A percentile compares a stretch with the other conserved stretches of the same genome.
phyloP scores from a whole-genome alignment of 345 rosid species.

The Corymbia maculata region DNA sequence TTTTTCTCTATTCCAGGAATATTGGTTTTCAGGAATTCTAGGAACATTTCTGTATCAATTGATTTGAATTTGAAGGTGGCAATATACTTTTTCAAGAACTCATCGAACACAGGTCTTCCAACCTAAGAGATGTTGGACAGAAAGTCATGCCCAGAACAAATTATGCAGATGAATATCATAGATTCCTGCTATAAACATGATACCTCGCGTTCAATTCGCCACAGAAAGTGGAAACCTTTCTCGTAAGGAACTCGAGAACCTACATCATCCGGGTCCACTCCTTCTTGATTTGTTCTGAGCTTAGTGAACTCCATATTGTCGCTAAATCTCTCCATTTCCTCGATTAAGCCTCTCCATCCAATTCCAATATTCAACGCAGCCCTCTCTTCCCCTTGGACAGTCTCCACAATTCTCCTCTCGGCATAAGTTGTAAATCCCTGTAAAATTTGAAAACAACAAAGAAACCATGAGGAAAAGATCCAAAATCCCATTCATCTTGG shows the following conservation, averaged over 20 bases:
- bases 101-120: slow-evolving; percentile 85
- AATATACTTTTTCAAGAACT: slow-evolving; percentile 78
- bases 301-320: slow-evolving; percentile 80
- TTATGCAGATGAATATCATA: background rate
- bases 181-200: background rate
- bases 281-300: slow-evolving; percentile 72
- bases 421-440: slow-evolving; percentile 95
- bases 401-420: slow-evolving; percentile 93
- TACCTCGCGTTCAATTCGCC: slow-evolving; percentile 86
- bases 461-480: background rate
- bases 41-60: slow-evolving; percentile 69
- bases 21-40: slow-evolving; percentile 65
- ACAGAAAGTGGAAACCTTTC: slow-evolving; percentile 89
- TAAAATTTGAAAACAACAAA: background rate
- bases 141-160: background rate
- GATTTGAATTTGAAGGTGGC: slow-evolving; percentile 89
- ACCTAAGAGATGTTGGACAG: slow-evolving; percentile 24
- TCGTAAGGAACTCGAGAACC: slow-evolving; percentile 82
- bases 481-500: background rate
- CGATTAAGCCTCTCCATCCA: slow-evolving; percentile 77
- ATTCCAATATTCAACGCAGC: slow-evolving; percentile 71
- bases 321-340: slow-evolving; percentile 69
- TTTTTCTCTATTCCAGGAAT: slow-evolving; percentile 74
- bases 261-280: slow-evolving; percentile 71
- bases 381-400: slow-evolving; percentile 64